Conservation (phyloP, 2,329 filamentous ascomycete species). For the Penicillium italicum region DNA sequence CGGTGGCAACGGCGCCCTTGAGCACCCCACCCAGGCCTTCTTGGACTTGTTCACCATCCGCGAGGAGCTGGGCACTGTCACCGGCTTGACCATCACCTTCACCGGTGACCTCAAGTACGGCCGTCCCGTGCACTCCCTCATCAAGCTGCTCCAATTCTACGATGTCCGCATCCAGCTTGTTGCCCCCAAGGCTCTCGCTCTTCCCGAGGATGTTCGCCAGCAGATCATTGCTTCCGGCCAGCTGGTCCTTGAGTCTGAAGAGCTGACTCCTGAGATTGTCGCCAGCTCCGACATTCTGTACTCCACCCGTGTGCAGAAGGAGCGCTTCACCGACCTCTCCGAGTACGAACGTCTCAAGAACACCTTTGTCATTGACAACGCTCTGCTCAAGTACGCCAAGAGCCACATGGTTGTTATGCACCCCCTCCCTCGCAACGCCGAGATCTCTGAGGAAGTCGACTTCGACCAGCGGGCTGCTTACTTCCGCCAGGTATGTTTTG, state of each 20-base stretch:
- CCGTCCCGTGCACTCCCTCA: constrained; percentile 89
- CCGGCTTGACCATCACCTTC: constrained; percentile 94
- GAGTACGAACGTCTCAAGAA: constrained; percentile 88
- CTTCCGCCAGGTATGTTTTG: constrained; percentile 86
- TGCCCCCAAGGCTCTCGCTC: constrained; percentile 70
- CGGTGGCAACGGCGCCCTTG: constrained; percentile 89
- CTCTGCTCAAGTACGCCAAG: constrained; percentile 87
- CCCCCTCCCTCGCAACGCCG: constrained; percentile 86
- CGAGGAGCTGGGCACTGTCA: constrained; percentile 92
- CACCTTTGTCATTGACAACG: constrained; percentile 84
- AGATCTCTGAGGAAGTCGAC: constrained; percentile 93
- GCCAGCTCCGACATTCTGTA: constrained; percentile 87
- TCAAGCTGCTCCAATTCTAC: constrained; percentile 93
- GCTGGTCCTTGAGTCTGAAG: constrained; percentile 69
- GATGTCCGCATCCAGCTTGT: constrained; percentile 92
- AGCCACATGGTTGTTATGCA: constrained; percentile 91
- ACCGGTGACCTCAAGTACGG: constrained; percentile 90
- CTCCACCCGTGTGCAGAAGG: constrained; percentile 94
- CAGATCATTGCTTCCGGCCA: constrained; percentile 71
- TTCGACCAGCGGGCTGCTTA: constrained; percentile 96
- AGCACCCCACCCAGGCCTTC: constrained; percentile 97
- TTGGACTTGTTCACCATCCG: constrained; percentile 97
- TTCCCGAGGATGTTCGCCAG: constrained; percentile 72
- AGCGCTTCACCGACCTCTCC: constrained; percentile 77
- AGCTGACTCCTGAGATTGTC: constrained; percentile 81